Conservation (phyloP, 73 alveolate species). For the Symbiodinium pilosum region DNA sequence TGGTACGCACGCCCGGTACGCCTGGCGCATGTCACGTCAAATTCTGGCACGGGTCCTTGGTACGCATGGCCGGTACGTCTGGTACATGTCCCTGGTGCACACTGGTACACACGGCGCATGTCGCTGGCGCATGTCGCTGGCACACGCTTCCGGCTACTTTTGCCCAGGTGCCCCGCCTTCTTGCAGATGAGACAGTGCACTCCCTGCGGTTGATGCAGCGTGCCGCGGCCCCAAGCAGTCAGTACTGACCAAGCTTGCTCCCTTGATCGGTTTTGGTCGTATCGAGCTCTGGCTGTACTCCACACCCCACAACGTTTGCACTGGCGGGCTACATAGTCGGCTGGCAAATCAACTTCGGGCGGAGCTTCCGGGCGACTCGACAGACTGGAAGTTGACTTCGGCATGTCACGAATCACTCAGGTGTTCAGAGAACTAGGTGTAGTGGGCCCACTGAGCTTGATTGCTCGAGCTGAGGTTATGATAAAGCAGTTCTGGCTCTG, state of each 20-base stretch:
- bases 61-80: too few relatives aligned
- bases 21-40: neutral
- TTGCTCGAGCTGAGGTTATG: neutral
- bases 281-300: neutral
- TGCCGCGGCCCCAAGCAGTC: slow-evolving; percentile 9
- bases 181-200: neutral
- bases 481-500: too few relatives aligned
- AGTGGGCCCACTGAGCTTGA: neutral
- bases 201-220: neutral
- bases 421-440: neutral
- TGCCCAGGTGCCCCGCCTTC: slow-evolving; percentile 12
- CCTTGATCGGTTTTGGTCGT: neutral
- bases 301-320: slow-evolving; percentile 46
- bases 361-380: neutral
- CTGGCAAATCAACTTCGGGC: neutral
- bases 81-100: too few relatives aligned
- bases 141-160: neutral
- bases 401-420: neutral
- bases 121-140: neutral
- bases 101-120: too few relatives aligned
- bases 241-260: neutral
- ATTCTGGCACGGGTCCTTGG: too few relatives aligned
- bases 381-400: too few relatives aligned
- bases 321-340: neutral
- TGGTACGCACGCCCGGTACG: too few relatives aligned